Base-by-base conservation (phyloP, 1,284 basidiomycete species). In the Baeospora myosura region DNA sequence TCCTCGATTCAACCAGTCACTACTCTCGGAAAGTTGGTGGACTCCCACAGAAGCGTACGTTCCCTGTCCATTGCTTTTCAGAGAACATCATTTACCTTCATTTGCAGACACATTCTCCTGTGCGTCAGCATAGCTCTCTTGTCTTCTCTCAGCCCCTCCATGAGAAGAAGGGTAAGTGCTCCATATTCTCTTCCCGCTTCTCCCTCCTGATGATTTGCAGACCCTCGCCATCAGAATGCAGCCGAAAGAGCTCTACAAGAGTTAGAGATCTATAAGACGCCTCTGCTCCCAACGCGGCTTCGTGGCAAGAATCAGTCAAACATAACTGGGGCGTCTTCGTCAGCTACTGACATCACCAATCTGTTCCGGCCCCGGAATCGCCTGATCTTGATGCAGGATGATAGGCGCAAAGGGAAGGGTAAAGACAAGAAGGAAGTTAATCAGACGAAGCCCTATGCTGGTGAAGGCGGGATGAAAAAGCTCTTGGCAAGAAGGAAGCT, bases 211-310 rank as follows among this genome's bases (percentile, higher is more conserved):
- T 48, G 37, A 44, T 43, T 21, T 44, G 48, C 49, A 59, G 58
- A 60, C 49, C 55, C 62, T 41, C 53, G 58, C 43, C 63, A 68
- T 2, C 55, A 64, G 48, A 75, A 68, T 37, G 64, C 73, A 12
- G 76, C 81, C 20, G 78, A 84, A 58, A 70, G 72, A 47, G 77
- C 76, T 16, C 66, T 86, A 3, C 74, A 78, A 38, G 78, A 82
- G 49, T 61, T 86, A 30, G 83, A 87, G 48, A 69, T 80, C 28
- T 87, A 86, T 64, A 81, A 78, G 61, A 87, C 81, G 1, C 84
- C 84, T 5, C 67, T 87, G 35, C 52, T 86, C 5, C 82, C 84
- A 3, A 78, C 79, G 30, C 76, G 81, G 14, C 64, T 85, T 42
- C 76, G 76, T 42, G n/a, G n/a, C n/a, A 71, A 62, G 7, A 46